Percentiles rank a stretch among this genome's conserved stretches.
These are phyloP conservation scores for Phyllachora maydis DNA, from an alignment of 2,329 filamentous ascomycete species.

Conservation along the genomic window DNA sequence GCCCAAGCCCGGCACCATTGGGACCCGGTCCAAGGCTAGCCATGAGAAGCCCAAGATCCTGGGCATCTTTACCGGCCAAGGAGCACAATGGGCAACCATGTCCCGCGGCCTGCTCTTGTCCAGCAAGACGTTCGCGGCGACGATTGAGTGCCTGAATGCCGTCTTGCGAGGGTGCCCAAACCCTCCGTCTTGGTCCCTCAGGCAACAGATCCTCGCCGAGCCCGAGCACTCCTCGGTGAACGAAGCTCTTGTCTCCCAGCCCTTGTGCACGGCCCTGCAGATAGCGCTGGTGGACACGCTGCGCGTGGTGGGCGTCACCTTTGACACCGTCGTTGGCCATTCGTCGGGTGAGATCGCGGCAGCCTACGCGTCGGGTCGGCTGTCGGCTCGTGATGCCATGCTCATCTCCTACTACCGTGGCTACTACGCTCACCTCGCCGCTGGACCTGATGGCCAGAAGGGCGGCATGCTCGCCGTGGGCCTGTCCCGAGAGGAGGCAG, in stretches of 20 bases:
- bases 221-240: constrained; percentile 10
- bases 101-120: constrained; percentile 11
- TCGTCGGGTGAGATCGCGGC: constrained; percentile 22
- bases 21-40: constrained; percentile 6
- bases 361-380: constrained; percentile 16
- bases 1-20: constrained; percentile 2
- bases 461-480: constrained; percentile 16
- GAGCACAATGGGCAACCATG: constrained; percentile 22
- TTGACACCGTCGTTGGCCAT: constrained; percentile 15
- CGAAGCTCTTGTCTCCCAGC: constrained; percentile 21
- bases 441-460: constrained; percentile 4
- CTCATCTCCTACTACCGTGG: constrained; percentile 19
- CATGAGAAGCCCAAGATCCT: constrained; percentile 7
- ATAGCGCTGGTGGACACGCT: constrained; percentile 16
- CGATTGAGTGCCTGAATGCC: constrained; percentile 13
- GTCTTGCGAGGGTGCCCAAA: constrained; percentile 8
- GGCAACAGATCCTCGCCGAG: constrained; percentile 12
- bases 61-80: constrained; percentile 21
- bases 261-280: constrained; percentile 31
- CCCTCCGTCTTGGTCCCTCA: constrained; percentile 11
- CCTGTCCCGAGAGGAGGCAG: constrained; percentile 9
- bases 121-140: constrained; percentile 11
- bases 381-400: constrained; percentile 16
- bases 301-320: constrained; percentile 7
- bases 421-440: constrained; percentile 8